Evolutionary conservation across 345 rosid species (phyloP), one percentile per base, ranked within the genome.

Genomic region (Arabis alpina): DNA sequence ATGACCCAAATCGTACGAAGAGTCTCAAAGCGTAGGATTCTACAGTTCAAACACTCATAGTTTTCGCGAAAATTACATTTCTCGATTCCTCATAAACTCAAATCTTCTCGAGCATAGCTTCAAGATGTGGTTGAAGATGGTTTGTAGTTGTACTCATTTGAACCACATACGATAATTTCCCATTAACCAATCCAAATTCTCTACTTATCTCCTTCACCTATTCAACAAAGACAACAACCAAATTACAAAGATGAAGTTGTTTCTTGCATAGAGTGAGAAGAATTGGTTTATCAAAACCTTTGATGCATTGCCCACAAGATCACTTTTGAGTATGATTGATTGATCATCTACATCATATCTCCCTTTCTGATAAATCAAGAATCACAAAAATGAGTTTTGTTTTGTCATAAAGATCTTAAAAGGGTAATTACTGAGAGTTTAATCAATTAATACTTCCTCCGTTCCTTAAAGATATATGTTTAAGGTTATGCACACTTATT

Each of bases 231-330:
- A 44, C 9, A 12, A 54, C 4, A 60, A 32, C 34, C 9, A 8
- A 57, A 4, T 19, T 4, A 32, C 0, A 57, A 37, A 34, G 40
- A 8, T 5, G n/a, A 10, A 6, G 37, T 30, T 69, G 41, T 24
- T 2, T 36, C 36, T 32, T 51, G 14, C 16, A 48, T 3, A 28
- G 32, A 28, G 32, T 19, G 23, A 19, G 23, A 19, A 19, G 23
- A 32, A 32, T 5, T 32, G 36, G 36, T 32, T 32, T 5, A 32
- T 32, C 36, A 32, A 28, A 36, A 90, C 97, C 92, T 88, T 85
- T 8, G 89, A 86, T 40, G 94, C 89, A 71, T 91, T 88, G 54
- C 88, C 92, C 39, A 90, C 92, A 61, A 88, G 71, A 51, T 82
- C 73, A 69, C 89, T 91, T 27, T 78, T 82, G 74, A 90, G 90